A percentile compares a stretch with the other conserved stretches of the same genome.
Evolutionary conservation across 2,329 filamentous ascomycete genomes (phyloP).

Genomic region (Acephala macrosclerotiorum): DNA sequence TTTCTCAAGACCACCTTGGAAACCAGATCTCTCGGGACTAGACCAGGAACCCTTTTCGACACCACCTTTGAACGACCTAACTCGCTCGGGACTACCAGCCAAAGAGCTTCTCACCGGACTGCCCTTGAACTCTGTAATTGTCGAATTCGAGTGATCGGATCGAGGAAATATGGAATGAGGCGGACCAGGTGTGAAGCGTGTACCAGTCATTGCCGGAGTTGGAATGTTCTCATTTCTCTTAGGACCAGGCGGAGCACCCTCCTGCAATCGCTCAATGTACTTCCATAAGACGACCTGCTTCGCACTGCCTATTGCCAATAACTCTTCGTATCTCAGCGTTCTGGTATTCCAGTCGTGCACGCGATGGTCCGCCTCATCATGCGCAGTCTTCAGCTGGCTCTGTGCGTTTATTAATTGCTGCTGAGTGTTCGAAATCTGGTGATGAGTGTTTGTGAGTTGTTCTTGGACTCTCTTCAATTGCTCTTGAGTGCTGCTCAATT

Average conservation of each 20-base stretch:
- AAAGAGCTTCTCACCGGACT: not conserved
- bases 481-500: not conserved
- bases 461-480: not conserved
- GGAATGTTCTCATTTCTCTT: not conserved
- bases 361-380: not conserved
- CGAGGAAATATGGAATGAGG: not conserved
- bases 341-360: not conserved
- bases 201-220: not conserved
- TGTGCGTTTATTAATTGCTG: not conserved
- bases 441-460: too few relatives aligned
- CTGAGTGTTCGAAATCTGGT: not conserved
- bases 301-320: not conserved
- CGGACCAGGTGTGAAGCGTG: not conserved
- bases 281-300: slow-evolving; percentile 1
- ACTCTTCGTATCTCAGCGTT: not conserved
- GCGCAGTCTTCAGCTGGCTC: not conserved
- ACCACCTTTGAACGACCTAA: not conserved
- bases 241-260: not conserved
- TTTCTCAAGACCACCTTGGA: not conserved
- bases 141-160: not conserved
- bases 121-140: not conserved
- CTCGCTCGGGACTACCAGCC: not conserved
- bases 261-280: not conserved
- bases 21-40: not conserved
- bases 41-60: too few relatives aligned